Base-by-base conservation (phyloP, 495 filamentous ascomycete species). In the Aspergillus baeticus region DNA sequence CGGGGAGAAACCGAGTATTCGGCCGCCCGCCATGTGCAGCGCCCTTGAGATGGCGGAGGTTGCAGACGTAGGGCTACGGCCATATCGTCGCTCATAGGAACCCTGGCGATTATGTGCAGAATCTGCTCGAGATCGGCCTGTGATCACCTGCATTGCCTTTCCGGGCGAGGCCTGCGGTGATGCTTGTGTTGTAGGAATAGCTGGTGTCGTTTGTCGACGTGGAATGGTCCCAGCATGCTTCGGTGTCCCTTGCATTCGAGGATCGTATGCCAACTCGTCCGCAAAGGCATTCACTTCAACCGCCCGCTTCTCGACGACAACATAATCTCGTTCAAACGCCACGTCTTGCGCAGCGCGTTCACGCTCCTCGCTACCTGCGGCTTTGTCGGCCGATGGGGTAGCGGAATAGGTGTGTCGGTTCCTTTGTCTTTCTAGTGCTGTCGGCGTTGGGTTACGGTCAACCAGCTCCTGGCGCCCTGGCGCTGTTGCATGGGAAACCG, bases 251-350 rank as follows among this genome's bases (percentile, higher is more conserved):
- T 75, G 75, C 52, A 86, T 81, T 36, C 79, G 77, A 29, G 87
- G 87, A 55, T 89, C 90, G 43, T 90, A 84, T 15, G 90, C 91
- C 59, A 98, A 74, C 69, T 98, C 92, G 66, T 98, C 94, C 8
- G 94, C 94, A 66, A 98, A 90, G 4, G 94, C 93, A 73, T 98
- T 97, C 23, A 98, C 93, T 69, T 97, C 91, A 4, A 98, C 92
- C 7, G 87, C 87, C 48, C 87, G 86, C 75, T 97, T 98, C 71
- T 98, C 95, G 17, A 98, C 90, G 15, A 98, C 73, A 33, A 98
- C 93, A 60, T 97, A 98, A 61, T 97, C 94, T 59, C 92, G 80
- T 65, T 95, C 91, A 66, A 95, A 89, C 1, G 89, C 90, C 5
- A 94, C 84, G 52, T 95, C 92, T 61, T 96, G 90, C 10, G 88